A percentile compares a stretch with the other conserved stretches of the same genome.
Conservation (phyloP, 306 rosid genomes). For the Begonia peltatifolia region DNA sequence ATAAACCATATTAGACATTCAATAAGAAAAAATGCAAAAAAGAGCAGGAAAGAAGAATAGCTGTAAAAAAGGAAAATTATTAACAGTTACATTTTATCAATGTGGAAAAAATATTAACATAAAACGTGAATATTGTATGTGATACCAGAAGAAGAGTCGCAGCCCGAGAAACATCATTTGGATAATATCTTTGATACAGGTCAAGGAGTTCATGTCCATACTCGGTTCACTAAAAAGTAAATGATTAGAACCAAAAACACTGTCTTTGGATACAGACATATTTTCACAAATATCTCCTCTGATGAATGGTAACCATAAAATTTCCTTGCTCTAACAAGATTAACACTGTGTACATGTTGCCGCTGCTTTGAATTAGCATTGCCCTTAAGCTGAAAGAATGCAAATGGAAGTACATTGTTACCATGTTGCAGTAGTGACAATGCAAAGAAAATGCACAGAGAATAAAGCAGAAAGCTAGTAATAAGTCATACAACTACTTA, state of each 20-base stretch:
- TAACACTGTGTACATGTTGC: slow-evolving; percentile 76
- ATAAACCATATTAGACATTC: too few relatives aligned
- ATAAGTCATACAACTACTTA: slow-evolving; percentile 17
- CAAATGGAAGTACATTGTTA: slow-evolving; percentile 2
- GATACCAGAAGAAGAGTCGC: slow-evolving; percentile 80
- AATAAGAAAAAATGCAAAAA: too few relatives aligned
- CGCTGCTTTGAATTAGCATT: slow-evolving; percentile 48
- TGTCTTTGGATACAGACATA: slow-evolving; percentile 68
- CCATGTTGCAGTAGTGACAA: background rate
- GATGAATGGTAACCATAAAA: slow-evolving; percentile 79
- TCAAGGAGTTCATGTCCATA: slow-evolving; percentile 37
- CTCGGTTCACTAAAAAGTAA: background rate
- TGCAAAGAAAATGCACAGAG: slow-evolving; percentile 4
- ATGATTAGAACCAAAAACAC: slow-evolving; percentile 1
- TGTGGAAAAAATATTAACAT: background rate
- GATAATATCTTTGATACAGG: slow-evolving; percentile 60
- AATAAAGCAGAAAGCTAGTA: slow-evolving; percentile 6
- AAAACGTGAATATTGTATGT: slow-evolving; percentile 7
- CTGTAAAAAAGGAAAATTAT: background rate
- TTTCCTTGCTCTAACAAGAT: slow-evolving; percentile 70
- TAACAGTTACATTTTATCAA: background rate
- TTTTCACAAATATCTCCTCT: slow-evolving; percentile 81
- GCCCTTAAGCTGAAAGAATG: slow-evolving; percentile 50
- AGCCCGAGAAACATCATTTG: slow-evolving; percentile 82
- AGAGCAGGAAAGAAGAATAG: background rate